Percentiles rank a stretch among this genome's conserved stretches.
These are phyloP conservation scores for Yamadazyma atmosphaerica DNA, from an alignment of 1,139 yeast genomes.

Conservation along the genomic window DNA sequence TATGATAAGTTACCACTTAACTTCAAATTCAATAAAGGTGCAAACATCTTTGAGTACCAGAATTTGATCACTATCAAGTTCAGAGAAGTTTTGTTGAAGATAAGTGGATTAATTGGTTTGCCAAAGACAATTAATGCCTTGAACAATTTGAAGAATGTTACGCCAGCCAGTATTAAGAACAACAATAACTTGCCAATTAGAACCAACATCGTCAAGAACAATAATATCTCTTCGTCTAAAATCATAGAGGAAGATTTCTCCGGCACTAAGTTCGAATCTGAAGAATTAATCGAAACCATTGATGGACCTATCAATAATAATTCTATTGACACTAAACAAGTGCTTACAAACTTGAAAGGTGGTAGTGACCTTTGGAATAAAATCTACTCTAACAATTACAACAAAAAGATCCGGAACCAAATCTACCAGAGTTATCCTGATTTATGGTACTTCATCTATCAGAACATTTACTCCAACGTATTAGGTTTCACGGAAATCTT, in stretches of 20 bases:
- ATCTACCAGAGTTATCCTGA: constrained; percentile 81
- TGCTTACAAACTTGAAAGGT: constrained; percentile 35
- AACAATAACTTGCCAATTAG: constrained; percentile 28
- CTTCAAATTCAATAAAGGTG: constrained; percentile 30
- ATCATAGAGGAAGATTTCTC: constrained; percentile 43
- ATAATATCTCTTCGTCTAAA: constrained; percentile 37
- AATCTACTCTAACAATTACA: constrained; percentile 70
- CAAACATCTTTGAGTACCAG: constrained; percentile 40
- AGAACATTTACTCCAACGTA: constrained; percentile 76
- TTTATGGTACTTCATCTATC: constrained; percentile 70
- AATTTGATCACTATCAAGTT: constrained; percentile 53
- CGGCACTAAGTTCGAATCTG: constrained; percentile 33
- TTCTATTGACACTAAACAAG: constrained; percentile 29
- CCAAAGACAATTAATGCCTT: constrained; percentile 84
- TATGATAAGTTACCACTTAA: constrained; percentile 40
- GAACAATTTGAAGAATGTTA: constrained; percentile 60
- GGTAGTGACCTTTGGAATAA: constrained; percentile 75
- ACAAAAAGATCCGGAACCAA: constrained; percentile 65
- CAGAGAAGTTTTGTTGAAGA: constrained; percentile 75
- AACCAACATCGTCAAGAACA: constrained; percentile 32
- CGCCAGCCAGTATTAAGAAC: constrained; percentile 53
- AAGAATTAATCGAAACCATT: constrained; percentile 33
- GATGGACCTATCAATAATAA: constrained; percentile 43
- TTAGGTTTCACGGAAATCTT: constrained; percentile 68
- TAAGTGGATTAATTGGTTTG: constrained; percentile 76